These are phyloP conservation scores for Ganoderma sinense DNA, from an alignment of 1,284 basidiomycete genomes.

Conservation along the genomic window DNA sequence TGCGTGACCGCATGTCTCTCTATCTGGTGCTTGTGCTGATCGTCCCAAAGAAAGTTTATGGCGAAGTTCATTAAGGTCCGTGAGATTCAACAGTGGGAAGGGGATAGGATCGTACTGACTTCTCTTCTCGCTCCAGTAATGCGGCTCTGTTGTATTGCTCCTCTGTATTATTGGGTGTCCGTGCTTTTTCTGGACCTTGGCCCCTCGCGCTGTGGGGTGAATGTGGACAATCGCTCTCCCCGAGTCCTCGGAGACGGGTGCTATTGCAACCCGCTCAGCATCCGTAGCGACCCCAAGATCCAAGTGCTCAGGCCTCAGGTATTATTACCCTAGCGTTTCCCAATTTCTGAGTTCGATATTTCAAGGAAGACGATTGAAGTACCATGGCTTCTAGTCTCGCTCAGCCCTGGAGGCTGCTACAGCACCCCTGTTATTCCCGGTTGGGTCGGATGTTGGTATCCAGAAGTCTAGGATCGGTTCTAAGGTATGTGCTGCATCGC, in stretches of 20 bases:
- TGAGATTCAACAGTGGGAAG: neutral
- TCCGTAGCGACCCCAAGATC: neutral
- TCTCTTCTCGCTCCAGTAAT: neutral
- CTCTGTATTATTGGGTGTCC: neutral
- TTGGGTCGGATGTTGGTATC: neutral
- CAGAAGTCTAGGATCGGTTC: too few species aligned
- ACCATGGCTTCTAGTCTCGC: too few species aligned
- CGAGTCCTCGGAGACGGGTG: neutral
- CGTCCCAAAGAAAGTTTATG: constrained; percentile 72
- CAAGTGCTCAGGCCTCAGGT: neutral
- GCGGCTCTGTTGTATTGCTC: neutral
- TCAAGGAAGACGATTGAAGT: too few species aligned
- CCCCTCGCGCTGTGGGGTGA: neutral
- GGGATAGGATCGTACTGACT: neutral
- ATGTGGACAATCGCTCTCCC: neutral
- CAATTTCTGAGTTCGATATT: too few species aligned
- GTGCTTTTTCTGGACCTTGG: neutral
- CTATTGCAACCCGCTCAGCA: neutral
- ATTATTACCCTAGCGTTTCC: too few species aligned
- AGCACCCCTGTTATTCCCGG: neutral
- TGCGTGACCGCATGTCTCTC: constrained; percentile 47
- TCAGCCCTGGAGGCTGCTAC: too few species aligned
- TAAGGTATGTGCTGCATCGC: too few species aligned
- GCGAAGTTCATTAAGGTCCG: constrained; percentile 78
- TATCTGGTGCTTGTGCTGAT: constrained; percentile 8